phyloP scores from a whole-genome alignment of 352 stramenopile genomes.

The Globisporangium cystogenes region DNA sequence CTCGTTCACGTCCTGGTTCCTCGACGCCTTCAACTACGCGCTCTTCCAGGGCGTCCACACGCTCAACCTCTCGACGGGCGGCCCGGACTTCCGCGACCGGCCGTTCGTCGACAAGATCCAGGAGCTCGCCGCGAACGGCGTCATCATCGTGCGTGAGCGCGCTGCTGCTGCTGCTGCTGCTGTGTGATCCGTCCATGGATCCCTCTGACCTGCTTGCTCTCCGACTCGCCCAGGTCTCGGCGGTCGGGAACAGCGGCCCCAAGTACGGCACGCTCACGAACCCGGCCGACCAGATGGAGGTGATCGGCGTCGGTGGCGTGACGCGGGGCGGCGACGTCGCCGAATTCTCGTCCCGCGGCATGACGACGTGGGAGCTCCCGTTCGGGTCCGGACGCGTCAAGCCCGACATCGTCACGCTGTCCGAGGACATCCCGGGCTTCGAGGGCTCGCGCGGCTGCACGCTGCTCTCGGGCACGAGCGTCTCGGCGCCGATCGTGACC shows the following conservation, averaged over 20 bases:
- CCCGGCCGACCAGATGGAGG: conserved; percentile 78
- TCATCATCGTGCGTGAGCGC: conserved; percentile 52
- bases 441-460: conserved; percentile 48
- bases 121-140: conserved; percentile 67
- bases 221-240: conserved; percentile 42
- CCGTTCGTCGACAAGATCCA: conserved; percentile 89
- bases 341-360: conserved; percentile 76
- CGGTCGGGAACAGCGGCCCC: conserved; percentile 81
- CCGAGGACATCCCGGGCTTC: conserved; percentile 59
- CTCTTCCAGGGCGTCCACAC: conserved; percentile 70
- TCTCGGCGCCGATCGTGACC: conserved; percentile 78
- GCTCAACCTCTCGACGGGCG: conserved; percentile 85
- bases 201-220: neutral
- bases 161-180: neutral
- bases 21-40: conserved; percentile 89
- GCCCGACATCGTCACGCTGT: conserved; percentile 72
- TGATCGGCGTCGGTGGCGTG: conserved; percentile 80
- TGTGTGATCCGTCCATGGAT: neutral
- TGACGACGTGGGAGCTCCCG: conserved; percentile 83
- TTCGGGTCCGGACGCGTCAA: conserved; percentile 84
- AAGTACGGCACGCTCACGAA: conserved; percentile 84
- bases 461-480: conserved; percentile 74
- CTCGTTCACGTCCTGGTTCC: conserved; percentile 88
- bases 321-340: conserved; percentile 50
- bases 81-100: conserved; percentile 77